A percentile compares a stretch with the other conserved stretches of the same genome.
Conservation (phyloP, 129 eudicot species). For the Gnaphalium uliginosum region DNA sequence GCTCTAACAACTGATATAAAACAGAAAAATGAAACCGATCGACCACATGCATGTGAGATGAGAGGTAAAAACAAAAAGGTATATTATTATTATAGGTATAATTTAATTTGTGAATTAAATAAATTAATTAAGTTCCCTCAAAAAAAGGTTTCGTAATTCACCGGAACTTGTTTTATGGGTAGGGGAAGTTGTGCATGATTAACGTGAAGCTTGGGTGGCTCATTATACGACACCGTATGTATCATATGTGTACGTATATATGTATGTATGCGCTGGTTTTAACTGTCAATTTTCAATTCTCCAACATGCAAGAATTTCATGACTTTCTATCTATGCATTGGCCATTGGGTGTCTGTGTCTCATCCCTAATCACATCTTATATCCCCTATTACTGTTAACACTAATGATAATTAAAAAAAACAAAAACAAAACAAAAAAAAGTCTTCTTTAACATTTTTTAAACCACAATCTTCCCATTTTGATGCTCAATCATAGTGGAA, state of each 20-base stretch:
- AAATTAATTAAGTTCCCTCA: too few relatives aligned
- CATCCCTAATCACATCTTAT: not conserved
- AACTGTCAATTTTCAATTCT: slow-evolving; percentile 24
- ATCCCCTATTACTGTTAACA: not conserved
- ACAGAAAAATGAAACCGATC: too few relatives aligned
- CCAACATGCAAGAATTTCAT: slow-evolving; percentile 24
- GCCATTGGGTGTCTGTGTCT: slow-evolving; percentile 8
- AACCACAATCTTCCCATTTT: too few relatives aligned
- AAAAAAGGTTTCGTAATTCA: slow-evolving; percentile 11
- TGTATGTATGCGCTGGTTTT: slow-evolving; percentile 24
- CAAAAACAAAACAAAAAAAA: too few relatives aligned
- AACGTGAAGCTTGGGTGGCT: slow-evolving; percentile 33
- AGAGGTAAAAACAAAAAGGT: too few relatives aligned
- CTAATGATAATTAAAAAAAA: too few relatives aligned
- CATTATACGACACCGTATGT: slow-evolving; percentile 22
- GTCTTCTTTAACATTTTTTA: too few relatives aligned
- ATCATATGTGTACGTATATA: not conserved
- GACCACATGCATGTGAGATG: too few relatives aligned
- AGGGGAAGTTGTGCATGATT: slow-evolving; percentile 18
- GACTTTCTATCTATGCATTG: slow-evolving; percentile 10
- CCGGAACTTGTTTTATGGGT: slow-evolving; percentile 11
- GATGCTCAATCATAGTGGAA: too few relatives aligned
- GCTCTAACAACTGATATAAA: too few relatives aligned
- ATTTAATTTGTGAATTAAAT: too few relatives aligned
- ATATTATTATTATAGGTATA: too few relatives aligned